phyloP scores from a whole-genome alignment of 164 flowering plant species.

The Kingdonia uniflora region DNA sequence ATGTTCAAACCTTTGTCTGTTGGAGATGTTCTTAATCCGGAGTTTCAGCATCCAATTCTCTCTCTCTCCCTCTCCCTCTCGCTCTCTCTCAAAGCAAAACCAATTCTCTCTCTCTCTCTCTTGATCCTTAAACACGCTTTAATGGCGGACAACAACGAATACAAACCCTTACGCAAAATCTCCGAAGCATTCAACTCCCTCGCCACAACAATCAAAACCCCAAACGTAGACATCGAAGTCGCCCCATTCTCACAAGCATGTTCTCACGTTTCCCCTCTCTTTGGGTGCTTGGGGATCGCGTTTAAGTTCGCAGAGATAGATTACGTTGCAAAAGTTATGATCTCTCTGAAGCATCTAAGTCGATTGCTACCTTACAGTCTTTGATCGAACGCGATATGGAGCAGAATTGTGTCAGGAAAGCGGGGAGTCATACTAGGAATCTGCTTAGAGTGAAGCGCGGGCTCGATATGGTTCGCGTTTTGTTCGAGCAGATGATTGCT shows the following conservation, averaged over 20 bases:
- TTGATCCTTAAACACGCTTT: too few species aligned
- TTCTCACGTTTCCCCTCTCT: conserved; percentile 87
- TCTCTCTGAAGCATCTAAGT: conserved; percentile 62
- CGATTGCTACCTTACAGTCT: conserved; percentile 35
- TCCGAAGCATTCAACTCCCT: conserved; percentile 50
- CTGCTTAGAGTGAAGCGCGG: conserved; percentile 91
- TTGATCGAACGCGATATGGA: conserved; percentile 59
- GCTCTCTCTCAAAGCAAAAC: too few species aligned
- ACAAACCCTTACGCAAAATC: conserved; percentile 48
- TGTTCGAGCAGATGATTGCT: conserved; percentile 68
- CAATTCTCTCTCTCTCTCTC: too few species aligned
- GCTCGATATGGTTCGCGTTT: conserved; percentile 77
- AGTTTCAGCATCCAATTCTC: too few species aligned
- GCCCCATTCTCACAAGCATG: conserved; percentile 73
- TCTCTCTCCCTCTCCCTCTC: too few species aligned
- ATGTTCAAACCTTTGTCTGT: too few species aligned
- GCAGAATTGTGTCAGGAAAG: conserved; percentile 41
- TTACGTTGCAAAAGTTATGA: conserved; percentile 88
- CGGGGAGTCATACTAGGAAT: conserved; percentile 86
- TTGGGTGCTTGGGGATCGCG: conserved; percentile 79
- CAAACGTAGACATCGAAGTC: conserved; percentile 31
- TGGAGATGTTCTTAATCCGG: too few species aligned
- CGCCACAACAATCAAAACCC: conserved; percentile 27
- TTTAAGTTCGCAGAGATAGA: conserved; percentile 96
- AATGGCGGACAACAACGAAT: too few species aligned